Evolutionary conservation across 257 asterid species (phyloP).

Genomic region (Nicotiana tomentosiformis): DNA sequence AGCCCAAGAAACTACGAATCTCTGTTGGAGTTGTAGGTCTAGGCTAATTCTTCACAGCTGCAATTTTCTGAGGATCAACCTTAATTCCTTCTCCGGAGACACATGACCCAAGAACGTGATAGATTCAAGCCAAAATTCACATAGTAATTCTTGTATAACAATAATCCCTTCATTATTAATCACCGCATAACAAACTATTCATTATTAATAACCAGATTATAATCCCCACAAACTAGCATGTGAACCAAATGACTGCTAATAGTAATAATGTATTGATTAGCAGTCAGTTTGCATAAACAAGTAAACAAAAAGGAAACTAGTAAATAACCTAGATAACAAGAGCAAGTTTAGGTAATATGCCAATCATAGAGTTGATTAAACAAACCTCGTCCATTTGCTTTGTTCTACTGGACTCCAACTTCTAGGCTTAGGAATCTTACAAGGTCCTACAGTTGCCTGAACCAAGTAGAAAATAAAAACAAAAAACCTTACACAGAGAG

Average conservation of each 20-base stretch:
- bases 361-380: conserved; percentile 12
- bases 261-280: background rate
- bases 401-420: conserved; percentile 93
- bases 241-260: background rate
- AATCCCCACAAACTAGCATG: no score
- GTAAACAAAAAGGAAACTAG: background rate
- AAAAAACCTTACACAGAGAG: background rate
- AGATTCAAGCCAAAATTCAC: no score
- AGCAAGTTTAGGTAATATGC: background rate
- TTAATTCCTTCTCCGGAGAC: no score
- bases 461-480: conserved; percentile 6
- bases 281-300: background rate
- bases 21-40: no score
- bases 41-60: no score
- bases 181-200: no score
- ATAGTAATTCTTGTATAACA: no score
- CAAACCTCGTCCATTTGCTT: conserved; percentile 95
- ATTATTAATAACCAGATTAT: no score
- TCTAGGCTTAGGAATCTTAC: conserved; percentile 89
- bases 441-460: conserved; percentile 94
- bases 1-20: no score
- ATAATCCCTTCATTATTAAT: no score
- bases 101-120: no score
- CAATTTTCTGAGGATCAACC: no score
- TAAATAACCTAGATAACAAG: background rate